Conservation (phyloP, 352 stramenopile species). For the Globisporangium nodosum region DNA sequence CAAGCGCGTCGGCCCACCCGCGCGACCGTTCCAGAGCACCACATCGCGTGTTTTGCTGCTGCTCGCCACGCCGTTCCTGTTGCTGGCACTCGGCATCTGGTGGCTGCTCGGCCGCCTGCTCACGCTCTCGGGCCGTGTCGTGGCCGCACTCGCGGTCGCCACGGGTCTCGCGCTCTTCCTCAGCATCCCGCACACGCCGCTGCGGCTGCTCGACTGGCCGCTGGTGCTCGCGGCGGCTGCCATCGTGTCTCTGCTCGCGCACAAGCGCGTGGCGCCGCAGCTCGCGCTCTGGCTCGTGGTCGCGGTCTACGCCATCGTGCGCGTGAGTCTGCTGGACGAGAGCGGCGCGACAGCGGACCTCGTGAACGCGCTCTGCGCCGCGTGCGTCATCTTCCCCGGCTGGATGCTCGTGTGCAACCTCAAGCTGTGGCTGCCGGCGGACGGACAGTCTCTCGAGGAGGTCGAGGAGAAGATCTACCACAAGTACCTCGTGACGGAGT, state of each 20-base stretch:
- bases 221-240: conserved; percentile 43
- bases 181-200: conserved; percentile 38
- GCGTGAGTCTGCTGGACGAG: conserved; percentile 29
- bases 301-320: conserved; percentile 43
- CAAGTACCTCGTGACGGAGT: conserved; percentile 55
- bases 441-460: conserved; percentile 36
- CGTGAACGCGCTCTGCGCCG: conserved; percentile 26
- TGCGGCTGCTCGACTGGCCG: conserved; percentile 48
- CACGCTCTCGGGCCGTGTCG: conserved; percentile 29
- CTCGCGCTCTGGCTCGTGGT: conserved; percentile 23
- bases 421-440: conserved; percentile 52
- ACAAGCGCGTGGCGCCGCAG: conserved; percentile 12
- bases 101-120: conserved; percentile 42
- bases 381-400: conserved; percentile 40
- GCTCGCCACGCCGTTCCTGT: conserved; percentile 36
- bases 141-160: conserved; percentile 21
- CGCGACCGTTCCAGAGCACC: conserved; percentile 11
- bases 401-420: conserved; percentile 49
- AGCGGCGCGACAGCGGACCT: conserved; percentile 28
- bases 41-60: conserved; percentile 21
- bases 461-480: conserved; percentile 68
- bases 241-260: conserved; percentile 4
- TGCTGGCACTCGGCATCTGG: conserved; percentile 50
- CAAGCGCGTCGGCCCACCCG: background rate
- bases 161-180: conserved; percentile 49